Evolutionary conservation across 2,329 filamentous ascomycete species (phyloP), one percentile per base, ranked within the genome.

Genomic region (Orbilia brochopaga): DNA sequence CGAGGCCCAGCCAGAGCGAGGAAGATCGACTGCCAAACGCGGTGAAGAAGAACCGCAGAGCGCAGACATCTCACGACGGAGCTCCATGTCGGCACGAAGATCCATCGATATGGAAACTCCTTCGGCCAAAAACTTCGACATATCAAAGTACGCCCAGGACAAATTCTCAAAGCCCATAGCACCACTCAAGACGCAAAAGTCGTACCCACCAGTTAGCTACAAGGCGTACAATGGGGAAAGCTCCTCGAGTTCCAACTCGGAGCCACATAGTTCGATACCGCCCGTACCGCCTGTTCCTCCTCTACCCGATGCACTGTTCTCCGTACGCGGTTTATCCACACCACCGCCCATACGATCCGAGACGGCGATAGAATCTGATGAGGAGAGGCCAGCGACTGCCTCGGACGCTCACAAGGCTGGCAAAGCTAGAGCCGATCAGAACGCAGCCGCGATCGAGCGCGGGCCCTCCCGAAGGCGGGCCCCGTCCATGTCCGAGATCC

Each of bases 401-500:
- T 30, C 55, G 2, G 67, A 55, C 23, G 3, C 55, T 21, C 62
- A 52, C 35, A 63, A 48, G 37, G 24, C 60, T 23, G 51, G 44
- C 5, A 65, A 61, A 57, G 59, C 67, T 4, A 60, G 61, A 40
- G 37, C 64, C 6, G 24, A 51, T 54, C 50, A 59, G 1, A 55
- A 44, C 10, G 42, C 62, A 8, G 37, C 40, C 2, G 17, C 46
- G 6, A 57, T 57, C n/a, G 67, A 72, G 21, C 48, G 40, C 13
- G 60, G 19, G 5, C 60, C 67, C 5, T 40, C 55, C 24, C 40
- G 67, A 19, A 54, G 60, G 19, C 56, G 67, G 23, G 67, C 67
- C 10, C 67, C 67, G 27, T 72, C 67, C 15, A 72, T 72, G 67
- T 65, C 67, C 32, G 67, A 72, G 30, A 72, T 72, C n/a, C 56